Conservation (phyloP, 139 green algal species). For the Chlorella sp. region DNA sequence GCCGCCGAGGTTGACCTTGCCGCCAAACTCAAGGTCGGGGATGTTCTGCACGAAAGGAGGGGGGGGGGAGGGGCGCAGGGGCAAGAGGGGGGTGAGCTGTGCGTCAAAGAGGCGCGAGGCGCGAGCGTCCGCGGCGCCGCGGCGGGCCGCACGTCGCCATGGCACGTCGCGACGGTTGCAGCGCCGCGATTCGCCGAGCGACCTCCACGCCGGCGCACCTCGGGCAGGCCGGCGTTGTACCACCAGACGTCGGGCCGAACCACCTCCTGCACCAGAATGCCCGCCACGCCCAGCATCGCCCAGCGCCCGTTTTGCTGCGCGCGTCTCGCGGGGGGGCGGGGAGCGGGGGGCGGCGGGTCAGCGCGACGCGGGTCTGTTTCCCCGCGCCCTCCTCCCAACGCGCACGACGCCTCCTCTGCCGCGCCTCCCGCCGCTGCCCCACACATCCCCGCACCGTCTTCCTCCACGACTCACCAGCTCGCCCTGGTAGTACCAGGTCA, state of each 20-base stretch:
- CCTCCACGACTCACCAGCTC: too few species aligned
- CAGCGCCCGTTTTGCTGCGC: conserved; percentile 85
- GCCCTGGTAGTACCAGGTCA: conserved; percentile 77
- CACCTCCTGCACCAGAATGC: conserved; percentile 67
- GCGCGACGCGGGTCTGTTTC: too few species aligned
- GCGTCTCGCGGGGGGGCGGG: too few species aligned
- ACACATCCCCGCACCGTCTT: too few species aligned
- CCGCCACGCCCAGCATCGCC: conserved; percentile 92
- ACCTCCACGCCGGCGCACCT: neutral
- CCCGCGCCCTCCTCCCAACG: too few species aligned
- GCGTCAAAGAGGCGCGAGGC: neutral
- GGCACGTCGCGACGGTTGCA: neutral
- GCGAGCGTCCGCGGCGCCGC: neutral
- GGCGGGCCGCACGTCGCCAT: neutral
- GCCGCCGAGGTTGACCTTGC: conserved; percentile 10
- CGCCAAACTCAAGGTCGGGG: conserved; percentile 8
- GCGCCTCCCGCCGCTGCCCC: too few species aligned
- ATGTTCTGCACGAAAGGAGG: conserved; percentile 13
- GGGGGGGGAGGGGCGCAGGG: neutral
- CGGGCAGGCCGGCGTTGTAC: conserved; percentile 42
- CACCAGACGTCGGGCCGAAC: conserved; percentile 35
- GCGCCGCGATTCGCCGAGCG: neutral
- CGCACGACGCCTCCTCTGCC: too few species aligned
- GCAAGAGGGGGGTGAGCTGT: neutral
- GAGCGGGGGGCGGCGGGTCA: too few species aligned